A percentile compares a stretch with the other conserved stretches of the same genome.
These are phyloP conservation scores for Skeletonema menzelii DNA, from an alignment of 108 stramenopile species.

Conservation along the genomic window DNA sequence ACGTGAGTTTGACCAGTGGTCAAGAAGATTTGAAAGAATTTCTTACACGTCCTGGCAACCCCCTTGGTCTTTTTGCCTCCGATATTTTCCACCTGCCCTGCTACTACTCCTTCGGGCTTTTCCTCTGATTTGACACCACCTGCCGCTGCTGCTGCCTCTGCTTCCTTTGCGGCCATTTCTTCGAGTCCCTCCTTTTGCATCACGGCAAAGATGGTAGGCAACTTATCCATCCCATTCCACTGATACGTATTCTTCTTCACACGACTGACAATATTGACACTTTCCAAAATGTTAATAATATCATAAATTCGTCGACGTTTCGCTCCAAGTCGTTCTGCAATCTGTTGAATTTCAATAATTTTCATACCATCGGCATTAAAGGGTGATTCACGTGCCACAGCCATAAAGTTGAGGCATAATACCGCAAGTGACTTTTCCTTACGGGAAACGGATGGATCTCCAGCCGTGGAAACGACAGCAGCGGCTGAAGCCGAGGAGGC, in stretches of 20 bases:
- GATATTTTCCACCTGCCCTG: background rate
- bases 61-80: constrained; percentile 47
- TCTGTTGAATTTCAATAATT: background rate
- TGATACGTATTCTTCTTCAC: constrained; percentile 4
- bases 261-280: background rate
- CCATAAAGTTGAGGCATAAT: constrained; percentile 59
- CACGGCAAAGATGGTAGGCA: background rate
- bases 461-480: background rate
- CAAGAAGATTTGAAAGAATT: constrained; percentile 77
- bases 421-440: constrained; percentile 69
- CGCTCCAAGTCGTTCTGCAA: background rate
- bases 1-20: constrained; percentile 51
- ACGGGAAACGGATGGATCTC: constrained; percentile 4
- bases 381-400: background rate
- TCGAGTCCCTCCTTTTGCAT: background rate
- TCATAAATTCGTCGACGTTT: constrained; percentile 7
- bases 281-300: constrained; percentile 8
- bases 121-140: background rate
- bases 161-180: background rate
- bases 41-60: constrained; percentile 60
- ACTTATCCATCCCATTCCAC: background rate
- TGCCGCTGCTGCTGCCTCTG: constrained; percentile 5
- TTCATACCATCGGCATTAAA: background rate
- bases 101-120: background rate
- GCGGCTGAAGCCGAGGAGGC: too few species aligned